These are phyloP conservation scores for Penicillium daleae DNA, from an alignment of 495 filamentous ascomycete genomes.

Conservation along the genomic window DNA sequence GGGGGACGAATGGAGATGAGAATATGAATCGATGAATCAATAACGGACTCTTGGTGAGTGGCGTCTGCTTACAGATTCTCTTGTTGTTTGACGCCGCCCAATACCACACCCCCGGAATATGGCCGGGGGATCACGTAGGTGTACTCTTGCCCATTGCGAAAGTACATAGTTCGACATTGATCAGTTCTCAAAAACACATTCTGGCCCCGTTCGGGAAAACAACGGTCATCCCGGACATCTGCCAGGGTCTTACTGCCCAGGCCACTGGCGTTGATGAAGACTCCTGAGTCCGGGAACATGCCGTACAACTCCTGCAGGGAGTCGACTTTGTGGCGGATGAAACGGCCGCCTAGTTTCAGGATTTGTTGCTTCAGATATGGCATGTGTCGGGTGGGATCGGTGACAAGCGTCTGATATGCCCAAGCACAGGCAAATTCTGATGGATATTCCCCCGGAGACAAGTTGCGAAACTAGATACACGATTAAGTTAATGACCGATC, in stretches of 20 bases:
- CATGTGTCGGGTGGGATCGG: constrained; percentile 49
- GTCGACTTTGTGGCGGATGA: constrained; percentile 43
- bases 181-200: constrained; percentile 46
- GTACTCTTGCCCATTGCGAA: constrained; percentile 51
- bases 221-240: constrained; percentile 44
- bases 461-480: constrained; percentile 36
- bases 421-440: constrained; percentile 41
- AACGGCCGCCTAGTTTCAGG: constrained; percentile 37
- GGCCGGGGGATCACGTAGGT: constrained; percentile 56
- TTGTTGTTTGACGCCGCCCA: constrained; percentile 52
- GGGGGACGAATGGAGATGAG: neutral
- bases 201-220: constrained; percentile 49
- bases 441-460: constrained; percentile 41
- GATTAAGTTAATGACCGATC: neutral
- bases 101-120: constrained; percentile 43
- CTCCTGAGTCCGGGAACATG: constrained; percentile 42
- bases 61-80: constrained; percentile 38
- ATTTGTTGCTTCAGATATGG: constrained; percentile 41
- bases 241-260: constrained; percentile 40
- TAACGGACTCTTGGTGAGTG: neutral
- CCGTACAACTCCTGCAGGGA: constrained; percentile 44
- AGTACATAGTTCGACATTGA: constrained; percentile 40
- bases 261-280: constrained; percentile 53
- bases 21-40: neutral
- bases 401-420: constrained; percentile 47